phyloP scores from a whole-genome alignment of 805 yeast species.

The Barnettozyma populi region DNA sequence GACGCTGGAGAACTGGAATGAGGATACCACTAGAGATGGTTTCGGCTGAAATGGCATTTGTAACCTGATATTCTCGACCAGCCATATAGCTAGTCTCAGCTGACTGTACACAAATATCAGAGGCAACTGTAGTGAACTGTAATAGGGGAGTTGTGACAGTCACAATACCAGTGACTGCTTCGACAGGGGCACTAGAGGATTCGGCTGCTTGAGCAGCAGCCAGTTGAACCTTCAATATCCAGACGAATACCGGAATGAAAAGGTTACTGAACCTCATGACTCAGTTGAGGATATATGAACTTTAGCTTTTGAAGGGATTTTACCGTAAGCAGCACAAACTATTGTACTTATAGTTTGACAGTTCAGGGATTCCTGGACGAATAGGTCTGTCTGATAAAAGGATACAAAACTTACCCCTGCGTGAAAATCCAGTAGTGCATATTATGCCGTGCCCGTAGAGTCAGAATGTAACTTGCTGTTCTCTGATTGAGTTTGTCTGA shows the following conservation, averaged over 20 bases:
- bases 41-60: slow-evolving; percentile 6
- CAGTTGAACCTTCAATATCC: background rate
- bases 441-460: too few species aligned
- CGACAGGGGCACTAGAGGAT: background rate
- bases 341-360: background rate
- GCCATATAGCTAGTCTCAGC: slow-evolving; percentile 3
- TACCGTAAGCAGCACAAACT: too few species aligned
- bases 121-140: background rate
- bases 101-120: slow-evolving; percentile 5
- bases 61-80: slow-evolving; percentile 6
- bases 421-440: too few species aligned
- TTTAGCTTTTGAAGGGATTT: too few species aligned
- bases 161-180: background rate
- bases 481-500: too few species aligned
- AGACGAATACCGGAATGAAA: background rate
- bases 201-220: background rate
- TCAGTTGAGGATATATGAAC: too few species aligned
- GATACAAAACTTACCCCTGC: too few species aligned
- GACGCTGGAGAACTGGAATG: background rate
- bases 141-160: background rate
- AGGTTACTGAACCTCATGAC: background rate
- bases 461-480: too few species aligned
- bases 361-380: background rate
- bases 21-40: slow-evolving; percentile 1
- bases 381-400: too few species aligned